Evolutionary conservation across 345 rosid species (phyloP).

Genomic region (Camelina hispida): DNA sequence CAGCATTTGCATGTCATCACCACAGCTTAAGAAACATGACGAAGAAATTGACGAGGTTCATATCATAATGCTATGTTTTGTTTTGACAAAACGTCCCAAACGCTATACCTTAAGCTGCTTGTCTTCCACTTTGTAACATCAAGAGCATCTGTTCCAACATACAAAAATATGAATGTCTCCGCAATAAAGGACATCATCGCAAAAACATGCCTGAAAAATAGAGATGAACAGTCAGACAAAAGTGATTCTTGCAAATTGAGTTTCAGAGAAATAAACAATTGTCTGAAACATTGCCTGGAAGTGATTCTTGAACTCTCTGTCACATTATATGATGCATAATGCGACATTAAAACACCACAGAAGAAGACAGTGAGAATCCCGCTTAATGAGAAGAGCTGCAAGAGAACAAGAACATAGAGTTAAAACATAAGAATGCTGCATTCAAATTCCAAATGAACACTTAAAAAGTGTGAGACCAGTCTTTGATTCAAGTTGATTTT

Average conservation of each 20-base stretch:
- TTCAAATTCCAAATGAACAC: not conserved
- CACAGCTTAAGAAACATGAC: constrained; percentile 1
- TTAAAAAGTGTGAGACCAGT: not conserved
- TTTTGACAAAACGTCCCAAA: not conserved
- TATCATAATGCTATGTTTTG: not conserved
- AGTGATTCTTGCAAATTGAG: not conserved
- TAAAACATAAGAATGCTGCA: constrained; percentile 4
- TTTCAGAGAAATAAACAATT: not conserved
- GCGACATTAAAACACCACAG: constrained; percentile 85
- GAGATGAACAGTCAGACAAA: constrained; percentile 2
- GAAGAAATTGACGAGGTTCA: constrained; percentile 7
- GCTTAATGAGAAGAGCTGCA: constrained; percentile 80
- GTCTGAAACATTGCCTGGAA: constrained; percentile 57
- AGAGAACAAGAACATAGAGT: not conserved
- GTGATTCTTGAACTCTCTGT: constrained; percentile 81
- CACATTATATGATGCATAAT: constrained; percentile 81
- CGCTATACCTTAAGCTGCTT: constrained; percentile 63
- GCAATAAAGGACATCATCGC: constrained; percentile 90
- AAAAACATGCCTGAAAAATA: constrained; percentile 68
- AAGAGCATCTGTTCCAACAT: constrained; percentile 94
- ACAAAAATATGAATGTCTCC: constrained; percentile 87
- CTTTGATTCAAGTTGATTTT: not conserved
- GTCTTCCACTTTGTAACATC: constrained; percentile 85
- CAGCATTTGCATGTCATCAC: not conserved
- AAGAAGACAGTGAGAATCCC: constrained; percentile 96